Base-by-base conservation (phyloP, 1,139 yeast species). In the Candida sanyaensis region DNA sequence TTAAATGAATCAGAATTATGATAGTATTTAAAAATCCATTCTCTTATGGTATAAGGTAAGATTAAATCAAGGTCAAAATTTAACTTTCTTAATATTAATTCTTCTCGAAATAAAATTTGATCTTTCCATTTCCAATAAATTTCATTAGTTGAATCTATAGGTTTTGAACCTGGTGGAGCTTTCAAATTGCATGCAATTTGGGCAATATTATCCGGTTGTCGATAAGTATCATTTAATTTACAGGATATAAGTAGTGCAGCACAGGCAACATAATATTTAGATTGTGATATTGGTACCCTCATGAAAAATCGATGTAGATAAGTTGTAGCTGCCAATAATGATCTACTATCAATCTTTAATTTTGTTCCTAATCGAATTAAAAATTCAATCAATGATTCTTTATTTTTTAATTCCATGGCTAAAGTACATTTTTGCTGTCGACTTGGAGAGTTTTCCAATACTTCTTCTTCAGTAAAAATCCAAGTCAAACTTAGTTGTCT, bases 81-180 rank as follows among this genome's bases (percentile, higher is more conserved):
- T 41, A 75, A 62, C 34, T 66, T 62, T 53, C 70, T 68, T 38
- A 75, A 59, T 8, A 75, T 65, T 38, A 75, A 58, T 56, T 75
- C 80, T 52, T 75, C 80, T 36, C 80, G 57, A 52, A 66, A 75
- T 43, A 75, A 58, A 4, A 75, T 55, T 56, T 75, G 80, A 56
- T 75, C 80, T 37, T 78, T 55, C 80, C 80, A 75, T 44, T 66
- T 64, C 80, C 80, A 75, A 54, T 72, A 75, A 44, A 66, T 53
- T 40, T 69, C 71, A 50, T 71, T 70, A 38, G 73, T 77, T 50
- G 74, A 77, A 48, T 73, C 77, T 5, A 75, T 62, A 2, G 60
- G 55, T 44, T 59, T 58, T 1, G 74, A 73, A 37, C 53, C 48
- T 2, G 55, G 53, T 9, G 48, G 50, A 50, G 66, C 68, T 52